phyloP scores from a whole-genome alignment of 495 filamentous ascomycete genomes.

The Neurospora hispaniola region DNA sequence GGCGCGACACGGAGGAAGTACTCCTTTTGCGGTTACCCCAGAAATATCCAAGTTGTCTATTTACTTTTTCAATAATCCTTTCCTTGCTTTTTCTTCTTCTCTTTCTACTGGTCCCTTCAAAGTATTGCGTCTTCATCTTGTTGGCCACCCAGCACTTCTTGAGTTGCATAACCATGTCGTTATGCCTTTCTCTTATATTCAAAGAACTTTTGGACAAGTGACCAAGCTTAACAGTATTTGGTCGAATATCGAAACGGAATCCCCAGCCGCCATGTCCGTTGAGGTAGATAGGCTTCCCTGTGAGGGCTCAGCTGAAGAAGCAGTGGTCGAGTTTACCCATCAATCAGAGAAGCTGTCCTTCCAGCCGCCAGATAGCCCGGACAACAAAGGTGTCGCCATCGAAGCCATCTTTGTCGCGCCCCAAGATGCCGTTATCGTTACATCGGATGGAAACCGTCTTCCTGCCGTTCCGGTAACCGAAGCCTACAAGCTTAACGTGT shows the following conservation, averaged over 20 bases:
- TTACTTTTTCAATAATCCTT: background rate
- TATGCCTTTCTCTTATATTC: background rate
- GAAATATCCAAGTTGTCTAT: background rate
- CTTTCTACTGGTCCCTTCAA: background rate
- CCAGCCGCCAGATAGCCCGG: slow-evolving; percentile 16
- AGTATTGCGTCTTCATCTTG: background rate
- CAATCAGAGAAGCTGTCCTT: slow-evolving; percentile 54
- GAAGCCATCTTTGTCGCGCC: slow-evolving; percentile 58
- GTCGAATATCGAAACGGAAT: background rate
- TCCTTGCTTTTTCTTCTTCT: background rate
- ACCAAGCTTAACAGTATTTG: background rate
- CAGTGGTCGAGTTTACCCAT: slow-evolving; percentile 31
- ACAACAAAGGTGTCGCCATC: slow-evolving; percentile 38
- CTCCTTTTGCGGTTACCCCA: background rate
- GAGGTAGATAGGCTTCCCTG: background rate
- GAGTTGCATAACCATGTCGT: background rate
- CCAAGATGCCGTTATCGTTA: slow-evolving; percentile 59
- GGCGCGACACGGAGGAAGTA: background rate
- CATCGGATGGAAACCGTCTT: slow-evolving; percentile 51
- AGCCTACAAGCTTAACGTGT: slow-evolving; percentile 53
- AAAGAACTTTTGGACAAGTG: background rate
- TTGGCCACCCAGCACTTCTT: background rate
- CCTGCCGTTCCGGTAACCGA: slow-evolving; percentile 56
- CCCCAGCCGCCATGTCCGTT: background rate
- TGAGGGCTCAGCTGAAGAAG: slow-evolving; percentile 5